Evolutionary conservation across 2,329 filamentous ascomycete genomes (phyloP), one percentile per base, ranked within the genome.

Genomic region (Parascedosporium putredinis): DNA sequence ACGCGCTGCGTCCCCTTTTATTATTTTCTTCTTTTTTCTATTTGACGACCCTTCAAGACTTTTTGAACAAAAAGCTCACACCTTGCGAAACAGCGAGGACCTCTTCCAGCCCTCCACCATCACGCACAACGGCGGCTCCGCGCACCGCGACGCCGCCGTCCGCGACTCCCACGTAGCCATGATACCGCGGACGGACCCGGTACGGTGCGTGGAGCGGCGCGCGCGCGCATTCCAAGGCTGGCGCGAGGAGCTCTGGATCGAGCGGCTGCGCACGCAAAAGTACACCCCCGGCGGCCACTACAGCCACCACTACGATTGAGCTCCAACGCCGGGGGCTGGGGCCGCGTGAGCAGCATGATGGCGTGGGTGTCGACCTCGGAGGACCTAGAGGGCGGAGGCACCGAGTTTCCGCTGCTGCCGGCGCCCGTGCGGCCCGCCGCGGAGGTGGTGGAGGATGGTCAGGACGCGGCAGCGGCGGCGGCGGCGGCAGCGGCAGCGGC

Each of bases 221-320:
- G 69, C 70, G 14, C 62, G 64, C 31, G 64, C 67, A 2, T 58
- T 78, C 40, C 75, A 78, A 58, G 75, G 75, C 55, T 77, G 73
- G 73, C 68, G 70, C n/a, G 63, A 68, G 34, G 70, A 77, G 48
- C 59, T 75, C 14, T 78, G 70, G 71, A 56, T 77, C 54, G 75
- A 78, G 59, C 65, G 72, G 3, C 63, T 77, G 46, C 68, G 75
- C 29, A 72, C 72, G 22, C 75, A 78, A 62, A 66, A 70, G 24
- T 78, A 78, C 55, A 53, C 54, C 14, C 59, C 66, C 1, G 66
- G 63, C 4, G 73, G 73, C 1, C 74, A 76, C 59, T 78, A 78
- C 58, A 62, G 61, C 38, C 73, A 76, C 52, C 75, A 78, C 59
- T 77, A 73, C 54, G 75, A 78, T 63, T 78, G 73, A 72, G 67